A percentile compares a stretch with the other conserved stretches of the same genome.
phyloP scores from a whole-genome alignment of 2,329 filamentous ascomycete genomes.

The Fusarium sp. region DNA sequence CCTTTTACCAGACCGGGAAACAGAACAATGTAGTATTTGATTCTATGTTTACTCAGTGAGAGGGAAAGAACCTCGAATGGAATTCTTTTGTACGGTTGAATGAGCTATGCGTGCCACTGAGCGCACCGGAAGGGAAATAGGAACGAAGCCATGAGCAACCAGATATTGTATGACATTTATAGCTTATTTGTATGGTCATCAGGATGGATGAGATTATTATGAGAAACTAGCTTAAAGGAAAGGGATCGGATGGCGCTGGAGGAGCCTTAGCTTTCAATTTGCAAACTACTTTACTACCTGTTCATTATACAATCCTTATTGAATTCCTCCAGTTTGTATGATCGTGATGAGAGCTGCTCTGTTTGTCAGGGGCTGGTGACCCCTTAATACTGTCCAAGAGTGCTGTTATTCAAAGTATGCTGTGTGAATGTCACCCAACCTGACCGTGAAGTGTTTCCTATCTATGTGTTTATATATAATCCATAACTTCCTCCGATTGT shows the following conservation, averaged over 20 bases:
- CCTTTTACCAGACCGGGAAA: slow-evolving; percentile 4
- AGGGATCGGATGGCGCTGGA: slow-evolving; percentile 32
- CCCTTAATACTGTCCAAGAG: background rate
- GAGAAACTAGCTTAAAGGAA: slow-evolving; percentile 23
- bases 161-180: slow-evolving; percentile 27
- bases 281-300: slow-evolving; percentile 39
- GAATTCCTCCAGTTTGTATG: slow-evolving; percentile 40
- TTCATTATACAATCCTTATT: slow-evolving; percentile 9
- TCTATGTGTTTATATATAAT: background rate
- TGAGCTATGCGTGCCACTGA: background rate
- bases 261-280: slow-evolving; percentile 33
- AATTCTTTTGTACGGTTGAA: slow-evolving; percentile 11
- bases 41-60: slow-evolving; percentile 18
- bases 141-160: slow-evolving; percentile 10
- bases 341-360: slow-evolving; percentile 27
- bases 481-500: background rate
- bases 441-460: background rate
- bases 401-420: slow-evolving; percentile 3
- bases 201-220: slow-evolving; percentile 31
- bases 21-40: slow-evolving; percentile 29
- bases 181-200: slow-evolving; percentile 24
- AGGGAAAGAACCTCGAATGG: background rate
- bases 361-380: slow-evolving; percentile 44
- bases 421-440: background rate
- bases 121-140: slow-evolving; percentile 6